Evolutionary conservation across 208 protist genomes (phyloP).

Genomic region (Acanthamoeba sp.): DNA sequence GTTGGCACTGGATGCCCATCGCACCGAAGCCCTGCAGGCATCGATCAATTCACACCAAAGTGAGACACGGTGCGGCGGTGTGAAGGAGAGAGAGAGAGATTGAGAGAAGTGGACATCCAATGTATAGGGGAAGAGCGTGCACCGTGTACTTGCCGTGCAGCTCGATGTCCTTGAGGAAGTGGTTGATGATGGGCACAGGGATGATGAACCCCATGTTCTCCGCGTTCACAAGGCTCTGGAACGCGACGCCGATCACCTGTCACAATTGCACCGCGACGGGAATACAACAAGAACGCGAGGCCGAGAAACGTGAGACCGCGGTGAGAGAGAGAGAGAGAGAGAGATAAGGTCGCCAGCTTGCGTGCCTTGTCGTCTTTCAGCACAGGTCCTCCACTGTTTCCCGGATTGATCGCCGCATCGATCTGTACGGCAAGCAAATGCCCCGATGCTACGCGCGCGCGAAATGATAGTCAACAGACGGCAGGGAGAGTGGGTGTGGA

Average conservation of each 20-base stretch:
- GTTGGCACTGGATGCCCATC: constrained; percentile 78
- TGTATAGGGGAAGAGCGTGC: neutral
- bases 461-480: neutral
- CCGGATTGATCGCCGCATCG: constrained; percentile 87
- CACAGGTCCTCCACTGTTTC: constrained; percentile 84
- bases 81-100: neutral
- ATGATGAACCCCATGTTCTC: constrained; percentile 89
- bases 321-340: constrained; percentile 55
- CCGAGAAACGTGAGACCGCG: too few species aligned
- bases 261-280: too few species aligned
- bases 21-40: constrained; percentile 68
- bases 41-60: neutral
- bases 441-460: constrained; percentile 12
- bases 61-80: too few species aligned
- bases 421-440: constrained; percentile 84
- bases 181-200: constrained; percentile 82
- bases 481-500: neutral
- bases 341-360: constrained; percentile 24
- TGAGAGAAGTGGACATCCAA: neutral
- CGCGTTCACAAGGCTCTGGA: constrained; percentile 80
- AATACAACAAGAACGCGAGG: too few species aligned
- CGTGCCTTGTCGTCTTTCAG: constrained; percentile 65
- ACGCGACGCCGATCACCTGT: constrained; percentile 84
- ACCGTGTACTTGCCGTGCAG: constrained; percentile 69
- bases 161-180: constrained; percentile 80